Conservation (phyloP, 441 rosid species). For the Populus hybrid region DNA sequence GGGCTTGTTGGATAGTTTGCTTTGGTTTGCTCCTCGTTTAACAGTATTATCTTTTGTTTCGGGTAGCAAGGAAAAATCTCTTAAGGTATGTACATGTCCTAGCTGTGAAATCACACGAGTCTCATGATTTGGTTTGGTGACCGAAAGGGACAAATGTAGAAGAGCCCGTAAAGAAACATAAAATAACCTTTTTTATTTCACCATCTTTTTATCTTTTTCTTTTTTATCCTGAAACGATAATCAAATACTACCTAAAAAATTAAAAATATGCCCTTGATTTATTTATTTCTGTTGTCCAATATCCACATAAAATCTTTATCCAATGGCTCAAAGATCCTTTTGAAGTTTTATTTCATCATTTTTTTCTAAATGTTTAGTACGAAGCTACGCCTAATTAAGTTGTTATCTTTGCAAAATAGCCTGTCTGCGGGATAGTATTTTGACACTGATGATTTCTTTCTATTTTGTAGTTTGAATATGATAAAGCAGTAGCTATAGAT, state of each 20-base stretch:
- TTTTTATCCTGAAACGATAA: no score
- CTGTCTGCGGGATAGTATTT: not conserved
- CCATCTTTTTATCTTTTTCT: no score
- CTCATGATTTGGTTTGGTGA: no score
- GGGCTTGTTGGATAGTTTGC: not conserved
- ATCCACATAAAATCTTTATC: not conserved
- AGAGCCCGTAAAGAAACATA: no score
- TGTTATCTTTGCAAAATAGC: not conserved
- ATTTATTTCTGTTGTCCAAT: not conserved
- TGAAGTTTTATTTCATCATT: not conserved
- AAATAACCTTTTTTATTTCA: no score
- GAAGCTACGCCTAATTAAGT: not conserved
- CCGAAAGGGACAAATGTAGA: no score
- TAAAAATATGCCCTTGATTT: no score
- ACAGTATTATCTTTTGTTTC: not conserved
- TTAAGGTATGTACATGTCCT: not conserved
- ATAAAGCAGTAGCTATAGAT: not conserved
- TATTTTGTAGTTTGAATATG: constrained; percentile 3
- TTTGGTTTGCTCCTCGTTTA: not conserved
- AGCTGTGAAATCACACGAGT: not conserved
- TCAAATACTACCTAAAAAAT: no score
- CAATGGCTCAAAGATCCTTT: not conserved
- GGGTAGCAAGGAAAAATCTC: not conserved
- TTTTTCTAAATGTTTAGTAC: not conserved
- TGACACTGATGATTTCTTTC: not conserved